Base-by-base conservation (phyloP, 1,139 yeast species). In the Protomyces macrosporus region DNA sequence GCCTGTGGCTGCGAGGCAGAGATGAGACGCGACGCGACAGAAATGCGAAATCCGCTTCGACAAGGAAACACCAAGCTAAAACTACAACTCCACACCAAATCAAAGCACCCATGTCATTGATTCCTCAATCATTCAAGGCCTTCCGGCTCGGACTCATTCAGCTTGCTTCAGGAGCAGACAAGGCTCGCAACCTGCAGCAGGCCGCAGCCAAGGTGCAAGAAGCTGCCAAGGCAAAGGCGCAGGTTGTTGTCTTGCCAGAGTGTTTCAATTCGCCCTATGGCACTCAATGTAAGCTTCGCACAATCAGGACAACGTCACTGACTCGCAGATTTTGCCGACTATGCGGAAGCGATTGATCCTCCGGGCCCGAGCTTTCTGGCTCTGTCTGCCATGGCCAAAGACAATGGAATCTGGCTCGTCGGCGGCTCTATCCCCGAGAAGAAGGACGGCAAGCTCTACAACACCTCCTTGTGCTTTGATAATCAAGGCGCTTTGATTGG, bases 201-300 rank as follows among this genome's bases (percentile, higher is more conserved):
- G 90, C 84, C 6, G 77, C 79, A 65, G 76, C 77, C 35, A 83
- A 75, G 69, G 82, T 86, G 60, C 76, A 78, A 45, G 82, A 81
- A 65, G 91, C 91, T 0, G 81, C 78, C 6, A 52, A 71, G 37
- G 71, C 72, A 36, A 81, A 81, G 1, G 81, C 81, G 42, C 71
- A 78, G 66, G 71, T 78, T 39, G 81, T 87, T n/a, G 86, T 87
- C 73, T 77, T 87, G 58, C 95, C 95, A 4, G 98, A 93, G 76
- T 91, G 97, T 76, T 93, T 91, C 82, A 91, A 91, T 75, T 88
- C 97, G 0, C 98, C 98, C 4, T 93, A 93, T 72, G 86, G 96
- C 0, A 96, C 90, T 36, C 84, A 84, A 40, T 40, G n/a, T 9
- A 23, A 23, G 23, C 23, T 23, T 23, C 23, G 23, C 23, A 23